These are phyloP conservation scores for Lecanicillium sp. DNA, from an alignment of 2,329 filamentous ascomycete genomes.

Conservation along the genomic window DNA sequence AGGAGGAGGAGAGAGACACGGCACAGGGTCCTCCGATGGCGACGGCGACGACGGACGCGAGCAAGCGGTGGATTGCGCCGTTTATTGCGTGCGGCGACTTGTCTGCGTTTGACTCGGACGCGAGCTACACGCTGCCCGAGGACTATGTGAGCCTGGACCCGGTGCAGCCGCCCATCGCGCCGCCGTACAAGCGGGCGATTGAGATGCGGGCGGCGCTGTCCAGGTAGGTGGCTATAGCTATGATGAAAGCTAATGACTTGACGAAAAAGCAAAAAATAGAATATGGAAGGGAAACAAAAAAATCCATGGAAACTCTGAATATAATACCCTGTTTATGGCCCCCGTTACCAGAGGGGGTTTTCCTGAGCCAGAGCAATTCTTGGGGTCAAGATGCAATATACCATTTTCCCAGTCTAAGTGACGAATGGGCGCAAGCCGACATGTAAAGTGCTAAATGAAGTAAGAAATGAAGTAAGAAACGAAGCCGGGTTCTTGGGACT, in stretches of 20 bases:
- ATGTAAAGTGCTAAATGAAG: conserved; percentile 1
- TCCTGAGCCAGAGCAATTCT: no score
- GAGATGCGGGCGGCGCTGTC: conserved; percentile 53
- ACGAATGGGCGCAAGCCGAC: not conserved
- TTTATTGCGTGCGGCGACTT: conserved; percentile 97
- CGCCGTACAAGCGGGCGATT: conserved; percentile 86
- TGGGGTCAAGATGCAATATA: no score
- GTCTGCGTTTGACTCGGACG: conserved; percentile 91
- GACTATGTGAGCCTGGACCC: conserved; percentile 84
- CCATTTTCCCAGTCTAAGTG: not conserved
- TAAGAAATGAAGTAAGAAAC: not conserved
- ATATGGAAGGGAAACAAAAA: not conserved
- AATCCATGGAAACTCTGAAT: not conserved
- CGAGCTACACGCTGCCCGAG: conserved; percentile 83
- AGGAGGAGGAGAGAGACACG: conserved; percentile 22
- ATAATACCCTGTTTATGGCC: no score
- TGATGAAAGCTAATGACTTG: no score
- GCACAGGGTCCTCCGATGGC: no score
- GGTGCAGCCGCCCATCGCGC: conserved; percentile 90
- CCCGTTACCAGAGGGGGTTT: no score
- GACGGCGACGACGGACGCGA: conserved; percentile 21
- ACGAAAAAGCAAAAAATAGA: conserved; percentile 2
- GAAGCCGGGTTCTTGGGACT: no score
- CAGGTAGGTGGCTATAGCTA: conserved; percentile 20
- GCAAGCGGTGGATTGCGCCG: conserved; percentile 78